Conservation (phyloP, 305 asterid species). For the Solanum hybrid region DNA sequence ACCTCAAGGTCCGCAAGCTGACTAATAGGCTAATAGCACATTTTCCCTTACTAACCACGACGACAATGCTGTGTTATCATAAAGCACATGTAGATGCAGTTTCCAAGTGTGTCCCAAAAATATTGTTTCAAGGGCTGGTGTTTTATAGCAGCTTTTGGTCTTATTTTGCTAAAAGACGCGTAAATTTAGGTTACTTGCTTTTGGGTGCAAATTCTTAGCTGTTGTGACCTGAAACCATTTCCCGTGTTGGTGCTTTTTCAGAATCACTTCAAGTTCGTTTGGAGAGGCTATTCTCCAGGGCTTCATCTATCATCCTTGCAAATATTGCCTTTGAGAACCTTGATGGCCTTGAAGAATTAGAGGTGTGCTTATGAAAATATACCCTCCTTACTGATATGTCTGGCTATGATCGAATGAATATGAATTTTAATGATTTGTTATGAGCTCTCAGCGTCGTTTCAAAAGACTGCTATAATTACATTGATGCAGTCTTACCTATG, state of each 20-base stretch:
- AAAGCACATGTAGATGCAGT: not conserved
- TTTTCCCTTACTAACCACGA: not conserved
- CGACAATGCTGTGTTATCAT: not conserved
- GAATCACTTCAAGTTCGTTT: slow-evolving; percentile 61
- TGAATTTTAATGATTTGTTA: not conserved
- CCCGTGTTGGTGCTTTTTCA: slow-evolving; percentile 26
- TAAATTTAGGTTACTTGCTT: not conserved
- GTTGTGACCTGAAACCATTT: not conserved
- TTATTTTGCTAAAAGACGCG: not conserved
- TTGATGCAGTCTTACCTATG: not conserved
- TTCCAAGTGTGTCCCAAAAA: not conserved
- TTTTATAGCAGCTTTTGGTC: not conserved
- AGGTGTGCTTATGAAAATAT: slow-evolving; percentile 32
- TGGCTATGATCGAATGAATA: not conserved
- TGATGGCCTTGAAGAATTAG: slow-evolving; percentile 43
- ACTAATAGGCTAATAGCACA: not conserved
- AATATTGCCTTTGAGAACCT: slow-evolving; percentile 47
- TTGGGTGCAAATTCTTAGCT: not conserved
- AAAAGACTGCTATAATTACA: not conserved
- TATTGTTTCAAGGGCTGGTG: not conserved
- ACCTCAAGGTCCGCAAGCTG: not conserved
- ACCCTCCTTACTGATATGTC: not conserved
- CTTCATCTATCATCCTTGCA: slow-evolving; percentile 58
- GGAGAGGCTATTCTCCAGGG: slow-evolving; percentile 55
- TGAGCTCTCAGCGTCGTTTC: not conserved